Conservation (phyloP, 2,329 filamentous ascomycete genomes). For the Pseudogymnoascus sp. region DNA sequence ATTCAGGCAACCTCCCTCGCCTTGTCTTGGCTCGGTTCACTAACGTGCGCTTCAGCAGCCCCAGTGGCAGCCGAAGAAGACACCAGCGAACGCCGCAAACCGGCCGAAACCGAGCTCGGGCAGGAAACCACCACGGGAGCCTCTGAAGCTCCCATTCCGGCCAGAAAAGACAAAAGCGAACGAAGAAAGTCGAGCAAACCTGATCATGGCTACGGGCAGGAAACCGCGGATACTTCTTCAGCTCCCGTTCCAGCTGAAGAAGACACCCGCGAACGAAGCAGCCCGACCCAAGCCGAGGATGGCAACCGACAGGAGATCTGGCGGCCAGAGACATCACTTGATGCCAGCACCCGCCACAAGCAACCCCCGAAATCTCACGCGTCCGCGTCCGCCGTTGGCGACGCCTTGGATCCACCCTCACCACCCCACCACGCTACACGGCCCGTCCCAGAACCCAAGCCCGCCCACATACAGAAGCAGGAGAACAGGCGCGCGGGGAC, state of each 20-base stretch:
- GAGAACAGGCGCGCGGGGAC: not conserved
- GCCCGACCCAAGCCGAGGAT: not conserved
- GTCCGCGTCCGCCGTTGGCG: not conserved
- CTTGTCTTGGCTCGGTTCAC: not conserved
- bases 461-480: not conserved
- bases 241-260: not conserved
- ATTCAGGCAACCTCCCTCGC: not conserved
- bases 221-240: not conserved
- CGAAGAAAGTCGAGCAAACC: not conserved
- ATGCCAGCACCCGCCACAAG: not conserved
- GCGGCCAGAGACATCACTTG: not conserved
- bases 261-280: not conserved
- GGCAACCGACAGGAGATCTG: not conserved
- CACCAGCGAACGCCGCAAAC: not conserved
- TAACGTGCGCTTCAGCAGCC: not conserved
- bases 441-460: not conserved
- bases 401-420: not conserved
- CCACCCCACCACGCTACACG: not conserved
- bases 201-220: not conserved
- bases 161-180: not conserved
- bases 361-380: not conserved
- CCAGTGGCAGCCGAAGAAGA: not conserved
- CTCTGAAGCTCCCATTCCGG: not conserved
- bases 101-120: not conserved
- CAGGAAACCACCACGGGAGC: not conserved